Percentiles rank a stretch among this genome's conserved stretches.
Evolutionary conservation across 2,329 filamentous ascomycete species (phyloP).

Genomic region (Neofusicoccum cordaticola): DNA sequence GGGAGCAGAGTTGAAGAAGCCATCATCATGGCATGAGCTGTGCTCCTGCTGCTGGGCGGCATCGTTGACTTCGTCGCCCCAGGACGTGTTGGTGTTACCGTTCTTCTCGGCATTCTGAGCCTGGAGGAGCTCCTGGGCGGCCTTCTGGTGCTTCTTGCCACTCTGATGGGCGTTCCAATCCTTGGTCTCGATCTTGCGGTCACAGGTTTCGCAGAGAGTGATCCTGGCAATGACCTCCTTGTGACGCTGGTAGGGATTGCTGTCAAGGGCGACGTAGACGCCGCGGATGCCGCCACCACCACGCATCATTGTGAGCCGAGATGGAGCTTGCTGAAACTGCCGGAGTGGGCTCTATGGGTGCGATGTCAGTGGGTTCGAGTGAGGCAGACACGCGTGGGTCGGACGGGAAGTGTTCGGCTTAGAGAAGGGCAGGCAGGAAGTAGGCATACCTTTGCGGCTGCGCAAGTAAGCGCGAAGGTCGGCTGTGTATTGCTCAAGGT

Average conservation of each 20-base stretch:
- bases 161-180: slow-evolving; percentile 32
- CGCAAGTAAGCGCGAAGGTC: background rate
- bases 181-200: slow-evolving; percentile 29
- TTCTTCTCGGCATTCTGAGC: slow-evolving; percentile 22
- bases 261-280: background rate
- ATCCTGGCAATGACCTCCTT: slow-evolving; percentile 22
- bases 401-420: background rate
- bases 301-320: background rate
- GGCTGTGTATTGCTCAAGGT: background rate
- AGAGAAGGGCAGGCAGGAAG: background rate
- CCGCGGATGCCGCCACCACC: background rate
- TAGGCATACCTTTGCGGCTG: background rate
- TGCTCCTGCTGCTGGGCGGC: background rate
- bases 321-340: background rate
- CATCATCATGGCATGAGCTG: slow-evolving; percentile 19
- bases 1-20: background rate
- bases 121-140: slow-evolving; percentile 8
- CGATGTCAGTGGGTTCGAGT: background rate
- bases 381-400: background rate
- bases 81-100: slow-evolving; percentile 4
- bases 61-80: slow-evolving; percentile 17
- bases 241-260: slow-evolving; percentile 26
- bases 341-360: background rate
- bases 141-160: slow-evolving; percentile 31
- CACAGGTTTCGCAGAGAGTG: slow-evolving; percentile 32